Conservation (phyloP, 129 eudicot species). For the Helichrysum umbraculigerum region DNA sequence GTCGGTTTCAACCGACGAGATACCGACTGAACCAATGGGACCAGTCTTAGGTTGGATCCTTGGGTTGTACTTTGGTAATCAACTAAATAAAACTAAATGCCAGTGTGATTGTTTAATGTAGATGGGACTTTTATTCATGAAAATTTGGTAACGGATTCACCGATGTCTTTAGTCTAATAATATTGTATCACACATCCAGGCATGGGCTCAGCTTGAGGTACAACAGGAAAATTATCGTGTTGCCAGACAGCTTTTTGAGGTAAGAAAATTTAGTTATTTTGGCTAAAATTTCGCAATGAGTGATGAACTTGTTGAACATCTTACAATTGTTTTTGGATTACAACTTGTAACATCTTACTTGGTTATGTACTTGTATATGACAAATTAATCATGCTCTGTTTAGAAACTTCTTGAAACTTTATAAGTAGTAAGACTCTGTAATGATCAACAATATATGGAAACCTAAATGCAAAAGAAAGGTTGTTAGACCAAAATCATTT, state of each 20-base stretch:
- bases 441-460: background rate
- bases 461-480: background rate
- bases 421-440: background rate
- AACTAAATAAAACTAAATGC: no score
- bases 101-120: background rate
- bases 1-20: no score
- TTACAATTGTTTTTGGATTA: no score
- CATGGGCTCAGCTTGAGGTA: conserved; percentile 98
- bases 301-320: background rate
- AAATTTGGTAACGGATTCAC: background rate
- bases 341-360: background rate
- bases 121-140: background rate
- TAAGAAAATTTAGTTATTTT: conserved; percentile 17
- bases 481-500: no score
- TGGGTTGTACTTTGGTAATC: background rate
- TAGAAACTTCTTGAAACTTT: background rate
- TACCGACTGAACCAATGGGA: no score
- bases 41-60: background rate
- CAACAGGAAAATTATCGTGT: conserved; percentile 58
- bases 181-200: conserved; percentile 38
- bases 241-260: conserved; percentile 90
- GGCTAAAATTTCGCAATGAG: background rate
- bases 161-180: background rate
- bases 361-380: no score
- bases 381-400: no score